phyloP scores from a whole-genome alignment of 2,329 filamentous ascomycete genomes.

The Sarocladium oryzae region DNA sequence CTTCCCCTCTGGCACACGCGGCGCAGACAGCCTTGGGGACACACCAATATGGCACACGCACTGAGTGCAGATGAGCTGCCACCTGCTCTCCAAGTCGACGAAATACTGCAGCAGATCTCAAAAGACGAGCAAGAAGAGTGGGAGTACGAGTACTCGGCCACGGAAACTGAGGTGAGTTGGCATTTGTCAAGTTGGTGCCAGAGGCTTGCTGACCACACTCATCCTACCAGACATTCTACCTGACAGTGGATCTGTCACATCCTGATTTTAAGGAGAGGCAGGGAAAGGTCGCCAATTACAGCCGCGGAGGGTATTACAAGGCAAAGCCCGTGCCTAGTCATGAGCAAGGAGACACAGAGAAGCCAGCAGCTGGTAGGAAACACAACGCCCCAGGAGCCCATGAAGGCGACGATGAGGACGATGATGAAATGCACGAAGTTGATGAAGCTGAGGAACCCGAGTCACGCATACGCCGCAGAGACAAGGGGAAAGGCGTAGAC shows the following conservation, averaged over 20 bases:
- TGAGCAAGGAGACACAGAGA: constrained; percentile 5
- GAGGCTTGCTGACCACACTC: background rate
- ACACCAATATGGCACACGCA: background rate
- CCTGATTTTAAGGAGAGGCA: constrained; percentile 47
- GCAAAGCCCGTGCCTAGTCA: constrained; percentile 24
- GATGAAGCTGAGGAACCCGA: constrained; percentile 9
- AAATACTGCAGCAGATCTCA: constrained; percentile 19
- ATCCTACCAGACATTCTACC: constrained; percentile 49
- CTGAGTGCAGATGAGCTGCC: background rate
- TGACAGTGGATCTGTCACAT: constrained; percentile 57
- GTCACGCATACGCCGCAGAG: background rate
- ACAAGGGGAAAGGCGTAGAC: constrained; percentile 6
- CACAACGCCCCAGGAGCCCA: background rate
- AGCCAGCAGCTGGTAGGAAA: background rate
- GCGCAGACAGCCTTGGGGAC: too few relatives aligned
- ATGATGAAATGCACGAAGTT: constrained; percentile 7
- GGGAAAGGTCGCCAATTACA: constrained; percentile 30
- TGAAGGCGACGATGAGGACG: constrained; percentile 6
- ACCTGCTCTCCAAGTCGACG: constrained; percentile 17
- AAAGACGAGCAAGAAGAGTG: constrained; percentile 50
- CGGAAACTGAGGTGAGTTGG: constrained; percentile 50
- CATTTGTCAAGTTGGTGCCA: background rate
- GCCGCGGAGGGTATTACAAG: constrained; percentile 41
- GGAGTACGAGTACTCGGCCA: constrained; percentile 61
- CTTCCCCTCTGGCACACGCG: too few relatives aligned